phyloP scores from a whole-genome alignment of 1,139 yeast species.

The Candida sp. region DNA sequence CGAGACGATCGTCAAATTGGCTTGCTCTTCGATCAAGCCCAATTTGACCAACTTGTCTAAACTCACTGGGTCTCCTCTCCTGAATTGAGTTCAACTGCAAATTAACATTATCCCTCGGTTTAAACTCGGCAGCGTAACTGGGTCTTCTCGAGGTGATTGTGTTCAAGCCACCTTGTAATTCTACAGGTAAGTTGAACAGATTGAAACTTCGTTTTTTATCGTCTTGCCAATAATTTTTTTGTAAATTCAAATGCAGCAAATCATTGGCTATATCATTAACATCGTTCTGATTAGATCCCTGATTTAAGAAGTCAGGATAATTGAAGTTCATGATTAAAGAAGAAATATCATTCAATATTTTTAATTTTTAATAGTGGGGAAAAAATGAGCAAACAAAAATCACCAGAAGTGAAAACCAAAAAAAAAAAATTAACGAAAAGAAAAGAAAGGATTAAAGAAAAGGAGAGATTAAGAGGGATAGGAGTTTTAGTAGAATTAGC shows the following conservation, averaged over 20 bases:
- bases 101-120: slow-evolving; percentile 11
- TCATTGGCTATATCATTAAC: not conserved
- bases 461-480: no score
- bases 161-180: slow-evolving; percentile 63
- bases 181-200: slow-evolving; percentile 39
- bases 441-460: no score
- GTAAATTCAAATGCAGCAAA: not conserved
- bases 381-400: not conserved
- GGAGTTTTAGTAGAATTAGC: no score
- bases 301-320: slow-evolving; percentile 33
- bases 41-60: slow-evolving; percentile 11
- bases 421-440: no score
- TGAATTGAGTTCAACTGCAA: slow-evolving; percentile 28
- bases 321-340: slow-evolving; percentile 25
- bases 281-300: not conserved
- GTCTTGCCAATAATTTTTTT: not conserved
- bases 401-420: no score
- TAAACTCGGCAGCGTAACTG: slow-evolving; percentile 56
- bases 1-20: not conserved
- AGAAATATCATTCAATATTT: not conserved
- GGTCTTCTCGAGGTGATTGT: slow-evolving; percentile 63
- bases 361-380: slow-evolving; percentile 8
- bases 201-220: not conserved
- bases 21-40: not conserved
- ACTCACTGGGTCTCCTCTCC: slow-evolving; percentile 8